A percentile compares a stretch with the other conserved stretches of the same genome.
These are phyloP conservation scores for Sextonia rubra DNA, from an alignment of 164 flowering plant species.

Conservation along the genomic window DNA sequence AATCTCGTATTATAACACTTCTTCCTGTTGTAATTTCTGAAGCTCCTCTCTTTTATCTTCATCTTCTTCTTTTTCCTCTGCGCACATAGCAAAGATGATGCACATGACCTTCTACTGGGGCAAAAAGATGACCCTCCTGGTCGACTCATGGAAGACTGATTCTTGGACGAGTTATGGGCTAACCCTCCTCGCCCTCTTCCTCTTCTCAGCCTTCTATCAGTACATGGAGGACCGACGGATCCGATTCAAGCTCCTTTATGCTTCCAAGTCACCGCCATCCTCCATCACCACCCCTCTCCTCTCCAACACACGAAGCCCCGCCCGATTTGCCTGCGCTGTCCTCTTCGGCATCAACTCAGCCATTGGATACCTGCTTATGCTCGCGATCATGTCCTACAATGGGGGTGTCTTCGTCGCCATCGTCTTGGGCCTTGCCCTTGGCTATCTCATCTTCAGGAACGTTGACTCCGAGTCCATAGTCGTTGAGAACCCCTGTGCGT, in stretches of 20 bases:
- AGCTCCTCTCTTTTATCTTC: slow-evolving; percentile 1
- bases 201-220: slow-evolving; percentile 73
- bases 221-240: slow-evolving; percentile 74
- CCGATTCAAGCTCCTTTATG: slow-evolving; percentile 28
- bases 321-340: slow-evolving; percentile 24
- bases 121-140: slow-evolving; percentile 49
- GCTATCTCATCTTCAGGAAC: slow-evolving; percentile 44
- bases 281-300: slow-evolving; percentile 22
- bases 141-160: slow-evolving; percentile 66
- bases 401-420: slow-evolving; percentile 66
- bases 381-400: slow-evolving; percentile 77
- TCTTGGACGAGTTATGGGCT: slow-evolving; percentile 57
- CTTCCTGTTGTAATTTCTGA: no score
- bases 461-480: slow-evolving; percentile 25
- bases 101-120: slow-evolving; percentile 99
- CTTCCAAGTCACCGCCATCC: slow-evolving; percentile 1
- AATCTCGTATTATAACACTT: no score
- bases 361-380: slow-evolving; percentile 69
- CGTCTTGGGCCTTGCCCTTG: slow-evolving; percentile 57
- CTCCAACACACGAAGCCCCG: slow-evolving; percentile 10
- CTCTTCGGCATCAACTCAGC: slow-evolving; percentile 59
- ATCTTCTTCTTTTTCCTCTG: neutral
- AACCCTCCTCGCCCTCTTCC: slow-evolving; percentile 52
- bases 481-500: slow-evolving; percentile 56
- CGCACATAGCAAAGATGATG: slow-evolving; percentile 56